Evolutionary conservation across 306 rosid species (phyloP).

Genomic region (Cucumis sativus): Cucumber_9930_V3 NC_026656.2:8865001-8865500

Average conservation of each 20-base stretch:
- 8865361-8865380: background rate
- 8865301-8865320: background rate
- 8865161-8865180: background rate
- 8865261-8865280: background rate
- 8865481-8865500: no score
- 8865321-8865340: background rate
- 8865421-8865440: background rate
- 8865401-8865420: background rate
- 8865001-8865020: no score
- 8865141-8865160: no score
- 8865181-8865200: background rate
- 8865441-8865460: background rate
- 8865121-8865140: no score
- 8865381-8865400: background rate
- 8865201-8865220: background rate
- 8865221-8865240: background rate
- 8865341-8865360: background rate
- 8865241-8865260: background rate
- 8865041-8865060: background rate
- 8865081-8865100: background rate
- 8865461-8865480: no score
- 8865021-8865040: background rate
- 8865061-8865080: background rate
- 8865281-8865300: background rate
- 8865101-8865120: background rate